Conservation (phyloP, 108 stramenopile genomes). For the Conticribra weissflogii region DNA sequence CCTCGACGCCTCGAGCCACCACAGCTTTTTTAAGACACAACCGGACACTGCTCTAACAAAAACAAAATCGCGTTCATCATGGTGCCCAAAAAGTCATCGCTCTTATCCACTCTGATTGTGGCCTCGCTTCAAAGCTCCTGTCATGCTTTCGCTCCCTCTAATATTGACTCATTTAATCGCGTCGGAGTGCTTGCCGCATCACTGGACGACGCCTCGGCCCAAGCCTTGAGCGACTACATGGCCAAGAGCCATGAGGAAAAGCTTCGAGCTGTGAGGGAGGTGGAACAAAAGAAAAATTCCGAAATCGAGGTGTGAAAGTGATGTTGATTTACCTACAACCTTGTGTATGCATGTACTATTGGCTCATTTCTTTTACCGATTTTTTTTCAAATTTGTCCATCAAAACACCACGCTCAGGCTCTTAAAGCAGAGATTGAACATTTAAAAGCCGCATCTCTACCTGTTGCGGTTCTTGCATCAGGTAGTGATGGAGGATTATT, state of each 20-base stretch:
- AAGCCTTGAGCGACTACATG: conserved; percentile 73
- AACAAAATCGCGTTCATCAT: no score
- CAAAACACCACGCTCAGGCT: conserved; percentile 25
- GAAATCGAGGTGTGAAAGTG: conserved; percentile 64
- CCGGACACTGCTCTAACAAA: no score
- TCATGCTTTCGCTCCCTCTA: conserved; percentile 21
- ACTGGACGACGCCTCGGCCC: conserved; percentile 17
- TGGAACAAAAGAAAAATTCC: conserved; percentile 71
- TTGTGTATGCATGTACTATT: neutral
- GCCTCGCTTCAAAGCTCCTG: conserved; percentile 6
- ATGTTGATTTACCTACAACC: neutral
- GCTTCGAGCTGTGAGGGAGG: conserved; percentile 59
- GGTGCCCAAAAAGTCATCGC: neutral
- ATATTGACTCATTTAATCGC: neutral
- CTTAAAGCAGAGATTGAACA: conserved; percentile 58
- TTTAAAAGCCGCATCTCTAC: conserved; percentile 43
- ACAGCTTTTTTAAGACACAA: no score
- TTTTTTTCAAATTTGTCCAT: neutral
- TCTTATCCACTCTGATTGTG: neutral
- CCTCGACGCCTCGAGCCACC: no score
- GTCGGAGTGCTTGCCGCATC: neutral
- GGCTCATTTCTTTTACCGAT: neutral
- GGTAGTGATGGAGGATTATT: conserved; percentile 35
- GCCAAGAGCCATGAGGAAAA: conserved; percentile 85
- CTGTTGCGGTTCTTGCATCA: conserved; percentile 14